Percentiles rank a stretch among this genome's conserved stretches.
Evolutionary conservation across 805 yeast species (phyloP).

Genomic region (Candida ponderosae): DNA sequence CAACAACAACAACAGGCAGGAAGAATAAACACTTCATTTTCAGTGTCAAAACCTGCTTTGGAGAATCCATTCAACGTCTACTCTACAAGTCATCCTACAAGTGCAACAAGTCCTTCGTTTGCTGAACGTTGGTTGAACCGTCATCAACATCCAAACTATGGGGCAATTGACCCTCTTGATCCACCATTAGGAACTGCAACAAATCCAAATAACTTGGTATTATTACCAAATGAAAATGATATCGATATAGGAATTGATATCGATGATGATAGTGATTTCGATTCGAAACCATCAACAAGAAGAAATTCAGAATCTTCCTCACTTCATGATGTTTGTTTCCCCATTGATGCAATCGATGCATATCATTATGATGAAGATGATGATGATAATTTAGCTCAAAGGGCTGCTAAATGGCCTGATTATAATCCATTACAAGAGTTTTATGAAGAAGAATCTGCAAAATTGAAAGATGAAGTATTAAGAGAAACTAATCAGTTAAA

Average conservation of each 20-base stretch:
- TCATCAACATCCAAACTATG: conserved; percentile 7
- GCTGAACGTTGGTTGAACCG: conserved; percentile 21
- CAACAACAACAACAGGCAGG: too few relatives aligned
- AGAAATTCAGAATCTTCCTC: conserved; percentile 53
- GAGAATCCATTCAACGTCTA: too few relatives aligned
- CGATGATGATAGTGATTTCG: conserved; percentile 22
- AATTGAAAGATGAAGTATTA: conserved; percentile 32
- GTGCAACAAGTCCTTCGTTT: conserved; percentile 12
- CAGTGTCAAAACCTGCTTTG: too few relatives aligned
- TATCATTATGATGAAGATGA: conserved; percentile 17
- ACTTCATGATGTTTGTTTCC: conserved; percentile 88
- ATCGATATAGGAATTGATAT: conserved; percentile 1
- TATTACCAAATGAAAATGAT: conserved; percentile 1
- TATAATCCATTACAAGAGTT: conserved; percentile 66
- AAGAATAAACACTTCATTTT: too few relatives aligned
- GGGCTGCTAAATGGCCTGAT: conserved; percentile 89
- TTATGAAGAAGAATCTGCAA: conserved; percentile 57
- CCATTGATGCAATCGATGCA: conserved; percentile 44
- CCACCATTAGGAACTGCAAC: not conserved
- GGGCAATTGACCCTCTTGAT: conserved; percentile 1
- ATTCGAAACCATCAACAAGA: conserved; percentile 35
- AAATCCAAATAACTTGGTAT: not conserved
- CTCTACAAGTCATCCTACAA: conserved; percentile 1
- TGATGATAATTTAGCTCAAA: conserved; percentile 16
- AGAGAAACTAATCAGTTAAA: conserved; percentile 30